phyloP scores from a whole-genome alignment of 2,329 filamentous ascomycete genomes.

The Arthroderma sp. region DNA sequence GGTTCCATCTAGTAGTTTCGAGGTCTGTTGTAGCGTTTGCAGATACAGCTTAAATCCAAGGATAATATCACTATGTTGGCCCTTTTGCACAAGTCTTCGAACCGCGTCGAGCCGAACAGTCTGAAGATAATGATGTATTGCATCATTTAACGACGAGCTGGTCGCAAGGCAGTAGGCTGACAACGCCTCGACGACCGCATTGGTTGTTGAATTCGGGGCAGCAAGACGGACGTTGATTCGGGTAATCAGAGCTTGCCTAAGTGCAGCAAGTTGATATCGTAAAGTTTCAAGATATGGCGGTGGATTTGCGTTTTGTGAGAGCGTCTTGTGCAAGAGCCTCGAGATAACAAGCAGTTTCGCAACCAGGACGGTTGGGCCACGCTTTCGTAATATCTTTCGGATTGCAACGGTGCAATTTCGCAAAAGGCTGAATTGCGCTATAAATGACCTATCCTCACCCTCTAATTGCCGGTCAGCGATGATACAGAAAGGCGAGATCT shows the following conservation, averaged over 20 bases:
- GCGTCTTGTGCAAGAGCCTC: conserved; percentile 59
- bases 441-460: conserved; percentile 30
- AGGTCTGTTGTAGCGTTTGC: conserved; percentile 62
- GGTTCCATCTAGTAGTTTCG: conserved; percentile 58
- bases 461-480: conserved; percentile 15
- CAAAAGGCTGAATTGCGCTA: conserved; percentile 45
- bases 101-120: conserved; percentile 39
- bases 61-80: conserved; percentile 40
- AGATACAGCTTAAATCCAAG: conserved; percentile 60
- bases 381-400: conserved; percentile 39
- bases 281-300: conserved; percentile 48
- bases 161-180: conserved; percentile 72
- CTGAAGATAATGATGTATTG: conserved; percentile 59
- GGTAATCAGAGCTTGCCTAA: conserved; percentile 53
- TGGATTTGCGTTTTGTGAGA: conserved; percentile 41
- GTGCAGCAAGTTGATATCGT: conserved; percentile 48
- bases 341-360: conserved; percentile 66
- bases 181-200: conserved; percentile 55
- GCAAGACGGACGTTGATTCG: conserved; percentile 46
- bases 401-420: conserved; percentile 43
- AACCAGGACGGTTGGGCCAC: conserved; percentile 40
- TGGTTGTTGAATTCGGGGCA: conserved; percentile 29
- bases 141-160: conserved; percentile 66
- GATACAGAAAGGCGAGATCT: not conserved
- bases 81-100: conserved; percentile 14